Evolutionary conservation across 179 eudicot genomes (phyloP), one percentile per base, ranked within the genome.

Genomic region (Gypsophila paniculata): DNA sequence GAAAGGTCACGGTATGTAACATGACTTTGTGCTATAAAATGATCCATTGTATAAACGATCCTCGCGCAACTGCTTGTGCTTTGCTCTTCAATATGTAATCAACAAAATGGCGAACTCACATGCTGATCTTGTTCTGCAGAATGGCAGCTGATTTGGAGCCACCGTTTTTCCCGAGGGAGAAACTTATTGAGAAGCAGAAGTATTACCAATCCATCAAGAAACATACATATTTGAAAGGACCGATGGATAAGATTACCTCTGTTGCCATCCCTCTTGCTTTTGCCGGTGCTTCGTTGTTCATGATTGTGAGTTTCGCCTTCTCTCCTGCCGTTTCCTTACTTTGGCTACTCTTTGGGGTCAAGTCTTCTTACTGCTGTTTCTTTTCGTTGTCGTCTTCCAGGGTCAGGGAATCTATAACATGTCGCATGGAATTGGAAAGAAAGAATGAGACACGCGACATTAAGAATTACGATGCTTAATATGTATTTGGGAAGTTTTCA

Each of bases 351-450:
- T 14, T 60, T 3, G n/a, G 65, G 23, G 1, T 19, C 52, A 19
- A 44, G 46, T 38, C 49, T 36, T 52, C 14, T 38, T 51, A 57
- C 48, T 32, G 42, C 34, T 58, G 61, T 19, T 55, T 55, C 3
- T 15, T 10, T 34, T n/a, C 8, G 22, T n/a, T 13, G 59, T 61
- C 26, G 15, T 44, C 13, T 60, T 68, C 76, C 83, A 88, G 97
- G 93, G 82, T 13, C 84, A 73, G 71, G 96, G 96, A 51, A 83
- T 90, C 82, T 90, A 88, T 53, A 91, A 91, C 72, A 86, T 91
- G 97, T 90, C 97, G 64, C 90, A 88, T 79, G 96, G 96, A 51
- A 83, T 90, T 25, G 96, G 96, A 59, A 91, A 91, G 96, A 88
- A 86, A 77, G 93, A 91, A 88, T 88, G 89, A 91, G 65, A 12